Conservation (phyloP, 2,329 filamentous ascomycete genomes). For the Ascochyta koolunga region DNA sequence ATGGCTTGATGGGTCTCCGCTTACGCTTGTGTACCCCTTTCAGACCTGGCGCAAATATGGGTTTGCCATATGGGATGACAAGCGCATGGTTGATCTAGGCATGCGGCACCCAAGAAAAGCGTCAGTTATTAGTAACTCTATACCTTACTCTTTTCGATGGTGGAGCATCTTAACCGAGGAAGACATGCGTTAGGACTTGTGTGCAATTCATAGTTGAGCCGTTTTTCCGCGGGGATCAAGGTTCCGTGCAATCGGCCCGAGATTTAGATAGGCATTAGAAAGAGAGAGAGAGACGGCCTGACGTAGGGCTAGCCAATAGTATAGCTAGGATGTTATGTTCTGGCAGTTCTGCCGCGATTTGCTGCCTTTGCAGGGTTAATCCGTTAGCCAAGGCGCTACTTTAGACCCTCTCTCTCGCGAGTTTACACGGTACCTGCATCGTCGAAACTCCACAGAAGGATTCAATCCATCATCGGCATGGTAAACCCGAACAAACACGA, state of each 20-base stretch:
- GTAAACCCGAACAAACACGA: too few relatives aligned
- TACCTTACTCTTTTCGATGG: conserved; percentile 6
- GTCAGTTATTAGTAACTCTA: conserved; percentile 1
- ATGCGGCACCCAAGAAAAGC: conserved; percentile 2
- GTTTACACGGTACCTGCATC: too few relatives aligned
- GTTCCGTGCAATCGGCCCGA: background rate
- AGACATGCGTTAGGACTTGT: conserved; percentile 3
- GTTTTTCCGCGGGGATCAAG: background rate
- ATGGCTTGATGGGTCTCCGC: conserved; percentile 5
- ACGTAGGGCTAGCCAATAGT: background rate
- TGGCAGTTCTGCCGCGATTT: background rate
- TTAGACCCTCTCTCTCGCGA: too few relatives aligned
- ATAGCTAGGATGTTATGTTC: conserved; percentile 1
- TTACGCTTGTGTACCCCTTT: conserved; percentile 5
- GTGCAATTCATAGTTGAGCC: conserved; percentile 1
- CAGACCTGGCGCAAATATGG: conserved; percentile 13
- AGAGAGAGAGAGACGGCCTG: background rate
- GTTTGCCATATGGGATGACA: conserved; percentile 19
- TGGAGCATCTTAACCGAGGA: conserved; percentile 10
- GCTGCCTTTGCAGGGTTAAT: too few relatives aligned
- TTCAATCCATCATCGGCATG: too few relatives aligned
- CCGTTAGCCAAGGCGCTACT: too few relatives aligned
- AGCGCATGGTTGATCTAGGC: conserved; percentile 15
- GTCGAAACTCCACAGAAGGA: too few relatives aligned
- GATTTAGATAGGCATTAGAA: background rate